phyloP scores from a whole-genome alignment of 2,329 filamentous ascomycete genomes.

The Rutstroemia sp. region DNA sequence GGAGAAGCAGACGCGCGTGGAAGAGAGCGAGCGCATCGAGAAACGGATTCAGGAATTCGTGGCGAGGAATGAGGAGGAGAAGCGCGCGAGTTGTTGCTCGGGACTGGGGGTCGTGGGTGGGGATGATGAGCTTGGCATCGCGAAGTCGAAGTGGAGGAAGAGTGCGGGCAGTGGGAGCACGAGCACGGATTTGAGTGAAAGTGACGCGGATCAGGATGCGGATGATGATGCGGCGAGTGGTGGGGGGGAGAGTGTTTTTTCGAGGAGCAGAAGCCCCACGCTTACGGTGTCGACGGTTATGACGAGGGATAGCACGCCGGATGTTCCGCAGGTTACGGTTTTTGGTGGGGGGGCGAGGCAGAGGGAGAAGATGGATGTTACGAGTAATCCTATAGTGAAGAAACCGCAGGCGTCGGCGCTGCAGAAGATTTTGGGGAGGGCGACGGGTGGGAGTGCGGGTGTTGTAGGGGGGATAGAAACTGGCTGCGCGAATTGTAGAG shows the following conservation, averaged over 20 bases:
- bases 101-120: not conserved
- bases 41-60: slow-evolving; percentile 10
- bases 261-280: slow-evolving; percentile 51
- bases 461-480: slow-evolving; percentile 14
- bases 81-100: slow-evolving; percentile 4
- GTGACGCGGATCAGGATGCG: slow-evolving; percentile 4
- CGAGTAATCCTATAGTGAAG: slow-evolving; percentile 16
- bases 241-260: slow-evolving; percentile 39
- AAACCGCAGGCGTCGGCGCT: slow-evolving; percentile 37
- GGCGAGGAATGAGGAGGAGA: not conserved
- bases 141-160: slow-evolving; percentile 11
- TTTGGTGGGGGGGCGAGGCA: slow-evolving; percentile 2
- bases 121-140: slow-evolving; percentile 25
- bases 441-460: slow-evolving; percentile 28
- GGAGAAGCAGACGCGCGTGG: slow-evolving; percentile 37
- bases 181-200: slow-evolving; percentile 27
- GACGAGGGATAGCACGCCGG: slow-evolving; percentile 5
- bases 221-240: slow-evolving; percentile 10
- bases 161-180: slow-evolving; percentile 24
- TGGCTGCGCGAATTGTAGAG: slow-evolving; percentile 49
- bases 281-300: slow-evolving; percentile 19
- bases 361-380: not conserved
- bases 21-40: slow-evolving; percentile 25
- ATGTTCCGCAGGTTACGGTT: not conserved
- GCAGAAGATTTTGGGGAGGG: slow-evolving; percentile 41